phyloP scores from a whole-genome alignment of 257 asterid genomes.

The Salvia miltiorrhiza region DNA sequence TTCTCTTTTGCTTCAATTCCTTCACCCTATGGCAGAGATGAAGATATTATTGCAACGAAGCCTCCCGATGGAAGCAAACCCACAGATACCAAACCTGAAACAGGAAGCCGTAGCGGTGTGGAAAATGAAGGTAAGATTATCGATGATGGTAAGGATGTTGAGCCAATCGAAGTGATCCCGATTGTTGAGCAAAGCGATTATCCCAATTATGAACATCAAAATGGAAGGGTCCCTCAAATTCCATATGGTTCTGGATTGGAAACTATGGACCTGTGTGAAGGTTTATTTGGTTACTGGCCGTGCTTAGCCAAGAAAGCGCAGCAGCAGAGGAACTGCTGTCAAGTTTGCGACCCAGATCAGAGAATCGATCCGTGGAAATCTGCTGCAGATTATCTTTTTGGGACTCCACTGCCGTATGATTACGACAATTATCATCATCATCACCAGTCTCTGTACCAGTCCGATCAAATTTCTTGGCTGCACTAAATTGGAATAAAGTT shows the following conservation, averaged over 20 bases:
- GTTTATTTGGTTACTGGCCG: conserved; percentile 88
- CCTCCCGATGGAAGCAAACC: conserved; percentile 21
- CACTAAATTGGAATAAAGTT: background rate
- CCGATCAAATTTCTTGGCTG: conserved; percentile 13
- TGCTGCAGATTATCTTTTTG: conserved; percentile 78
- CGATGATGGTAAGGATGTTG: background rate
- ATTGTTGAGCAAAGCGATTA: background rate
- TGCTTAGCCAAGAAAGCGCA: conserved; percentile 50
- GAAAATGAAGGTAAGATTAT: conserved; percentile 18
- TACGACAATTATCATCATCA: conserved; percentile 22
- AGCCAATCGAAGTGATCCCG: background rate
- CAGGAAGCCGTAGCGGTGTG: no score
- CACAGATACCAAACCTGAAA: conserved; percentile 4
- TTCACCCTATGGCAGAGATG: conserved; percentile 40
- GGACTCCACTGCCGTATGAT: conserved; percentile 36
- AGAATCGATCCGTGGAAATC: conserved; percentile 53
- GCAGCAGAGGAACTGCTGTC: conserved; percentile 22
- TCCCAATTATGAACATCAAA: conserved; percentile 7
- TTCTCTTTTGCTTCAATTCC: conserved; percentile 42
- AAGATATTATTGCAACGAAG: background rate
- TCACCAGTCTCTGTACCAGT: conserved; percentile 2
- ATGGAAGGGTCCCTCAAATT: conserved; percentile 15
- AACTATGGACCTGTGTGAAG: conserved; percentile 68
- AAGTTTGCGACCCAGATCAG: conserved; percentile 28
- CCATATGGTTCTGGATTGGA: conserved; percentile 86